Percentiles rank a stretch among this genome's conserved stretches.
Conservation (phyloP, 2,329 filamentous ascomycete species). For the Penicillium polonicum region DNA sequence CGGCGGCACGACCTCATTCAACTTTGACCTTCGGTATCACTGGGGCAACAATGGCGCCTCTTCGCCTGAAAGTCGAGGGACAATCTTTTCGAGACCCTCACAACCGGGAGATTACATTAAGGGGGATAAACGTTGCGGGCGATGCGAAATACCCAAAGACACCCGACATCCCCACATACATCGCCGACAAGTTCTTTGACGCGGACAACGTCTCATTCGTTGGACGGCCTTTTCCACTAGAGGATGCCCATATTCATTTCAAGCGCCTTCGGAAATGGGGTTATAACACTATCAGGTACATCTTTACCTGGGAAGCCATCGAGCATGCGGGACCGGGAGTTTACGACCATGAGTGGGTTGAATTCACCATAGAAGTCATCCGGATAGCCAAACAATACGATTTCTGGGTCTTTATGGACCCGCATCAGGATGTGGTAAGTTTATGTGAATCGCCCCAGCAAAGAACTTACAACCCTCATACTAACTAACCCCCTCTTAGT, state of each 20-base stretch:
- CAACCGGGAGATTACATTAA: slow-evolving; percentile 80
- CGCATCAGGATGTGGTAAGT: slow-evolving; percentile 92
- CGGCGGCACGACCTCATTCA: not conserved
- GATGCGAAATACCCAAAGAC: slow-evolving; percentile 85
- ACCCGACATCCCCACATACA: slow-evolving; percentile 78
- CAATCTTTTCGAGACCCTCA: slow-evolving; percentile 77
- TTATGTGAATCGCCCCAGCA: not conserved
- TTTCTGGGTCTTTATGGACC: slow-evolving; percentile 98
- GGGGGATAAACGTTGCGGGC: slow-evolving; percentile 90
- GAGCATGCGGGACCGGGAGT: slow-evolving; percentile 85
- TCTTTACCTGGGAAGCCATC: slow-evolving; percentile 99
- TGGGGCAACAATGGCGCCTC: slow-evolving; percentile 60
- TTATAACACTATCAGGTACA: slow-evolving; percentile 93
- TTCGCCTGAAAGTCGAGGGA: slow-evolving; percentile 81
- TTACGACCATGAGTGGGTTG: slow-evolving; percentile 92
- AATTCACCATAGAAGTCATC: slow-evolving; percentile 83
- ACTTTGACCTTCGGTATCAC: not conserved
- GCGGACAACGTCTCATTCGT: slow-evolving; percentile 90
- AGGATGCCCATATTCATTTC: slow-evolving; percentile 85
- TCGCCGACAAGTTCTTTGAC: slow-evolving; percentile 79
- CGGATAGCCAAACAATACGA: slow-evolving; percentile 83
- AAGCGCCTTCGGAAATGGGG: slow-evolving; percentile 81
- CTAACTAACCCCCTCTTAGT: slow-evolving; percentile 52
- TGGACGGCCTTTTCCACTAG: slow-evolving; percentile 75
- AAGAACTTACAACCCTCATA: slow-evolving; percentile 7